Conservation (phyloP, 2,329 filamentous ascomycete species). For the Thielaviopsis musarum region DNA sequence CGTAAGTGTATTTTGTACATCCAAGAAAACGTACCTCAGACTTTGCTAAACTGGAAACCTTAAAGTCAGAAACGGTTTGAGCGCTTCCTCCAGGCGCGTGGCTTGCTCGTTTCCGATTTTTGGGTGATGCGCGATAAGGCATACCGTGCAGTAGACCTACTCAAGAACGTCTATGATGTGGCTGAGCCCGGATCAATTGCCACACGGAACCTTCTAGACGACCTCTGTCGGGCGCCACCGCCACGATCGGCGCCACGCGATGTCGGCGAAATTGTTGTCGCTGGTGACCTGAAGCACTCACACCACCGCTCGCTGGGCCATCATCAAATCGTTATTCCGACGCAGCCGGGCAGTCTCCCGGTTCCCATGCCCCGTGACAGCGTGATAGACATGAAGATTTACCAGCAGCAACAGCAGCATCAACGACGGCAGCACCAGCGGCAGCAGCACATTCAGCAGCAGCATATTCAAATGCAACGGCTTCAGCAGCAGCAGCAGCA, state of each 20-base stretch:
- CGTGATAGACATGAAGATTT: neutral
- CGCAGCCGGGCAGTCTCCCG: neutral
- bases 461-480: neutral
- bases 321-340: neutral
- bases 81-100: conserved; percentile 44
- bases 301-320: neutral
- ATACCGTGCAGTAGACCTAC: conserved; percentile 8
- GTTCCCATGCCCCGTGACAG: neutral
- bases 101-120: conserved; percentile 21
- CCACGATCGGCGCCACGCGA: conserved; percentile 3
- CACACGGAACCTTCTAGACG: conserved; percentile 6
- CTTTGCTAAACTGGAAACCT: neutral
- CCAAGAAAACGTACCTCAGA: neutral
- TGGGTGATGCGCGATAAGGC: conserved; percentile 11
- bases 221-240: conserved; percentile 6
- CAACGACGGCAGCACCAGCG: neutral
- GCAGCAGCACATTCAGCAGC: neutral
- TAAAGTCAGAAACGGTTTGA: conserved; percentile 50
- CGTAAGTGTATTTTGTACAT: conserved; percentile 34
- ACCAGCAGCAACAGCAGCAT: neutral
- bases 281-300: neutral
- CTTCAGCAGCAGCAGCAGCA: neutral
- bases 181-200: conserved; percentile 11
- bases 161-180: conserved; percentile 11
- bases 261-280: conserved; percentile 6